phyloP scores from a whole-genome alignment of 768 basidiomycete species.

The Tylopilus cervinicoccineus region DNA sequence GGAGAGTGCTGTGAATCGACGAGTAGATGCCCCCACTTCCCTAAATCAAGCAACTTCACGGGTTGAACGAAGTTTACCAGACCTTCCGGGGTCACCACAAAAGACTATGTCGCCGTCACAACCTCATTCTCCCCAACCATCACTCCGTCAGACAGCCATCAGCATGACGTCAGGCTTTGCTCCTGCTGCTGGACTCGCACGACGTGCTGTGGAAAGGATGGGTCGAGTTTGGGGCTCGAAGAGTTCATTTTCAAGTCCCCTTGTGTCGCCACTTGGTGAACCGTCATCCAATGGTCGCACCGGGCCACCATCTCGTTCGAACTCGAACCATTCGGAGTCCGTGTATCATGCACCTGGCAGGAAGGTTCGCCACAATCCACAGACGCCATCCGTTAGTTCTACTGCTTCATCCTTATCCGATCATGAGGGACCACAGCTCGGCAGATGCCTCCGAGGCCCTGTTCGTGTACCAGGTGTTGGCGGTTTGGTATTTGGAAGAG shows the following conservation, averaged over 20 bases:
- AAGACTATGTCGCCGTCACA: slow-evolving; percentile 7
- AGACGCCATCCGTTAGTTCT: slow-evolving; percentile 57
- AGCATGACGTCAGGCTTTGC: slow-evolving; percentile 68
- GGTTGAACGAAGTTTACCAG: slow-evolving; percentile 28
- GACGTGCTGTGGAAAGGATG: slow-evolving; percentile 75
- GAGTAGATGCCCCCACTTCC: slow-evolving; percentile 13
- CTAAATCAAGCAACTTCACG: slow-evolving; percentile 23
- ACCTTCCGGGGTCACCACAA: slow-evolving; percentile 23
- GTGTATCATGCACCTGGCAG: slow-evolving; percentile 21
- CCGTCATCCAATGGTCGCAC: slow-evolving; percentile 35
- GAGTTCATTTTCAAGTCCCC: slow-evolving; percentile 34
- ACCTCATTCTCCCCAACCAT: slow-evolving; percentile 23
- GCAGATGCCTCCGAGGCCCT: slow-evolving; percentile 54
- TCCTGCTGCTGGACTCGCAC: slow-evolving; percentile 71
- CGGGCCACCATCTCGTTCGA: slow-evolving; percentile 35
- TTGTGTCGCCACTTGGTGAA: slow-evolving; percentile 43
- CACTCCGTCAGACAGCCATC: slow-evolving; percentile 61
- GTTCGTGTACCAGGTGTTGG: slow-evolving; percentile 36
- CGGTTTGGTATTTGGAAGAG: slow-evolving; percentile 66
- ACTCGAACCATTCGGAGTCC: slow-evolving; percentile 38
- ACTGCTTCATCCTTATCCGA: slow-evolving; percentile 47
- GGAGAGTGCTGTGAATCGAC: slow-evolving; percentile 29
- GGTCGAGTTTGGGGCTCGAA: slow-evolving; percentile 58
- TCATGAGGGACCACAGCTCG: slow-evolving; percentile 50
- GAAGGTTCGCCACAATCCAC: slow-evolving; percentile 51